Percentiles rank a stretch among this genome's conserved stretches.
These are phyloP conservation scores for Chrysanthemum makinoi DNA, from an alignment of 129 eudicot species.

Conservation along the genomic window DNA sequence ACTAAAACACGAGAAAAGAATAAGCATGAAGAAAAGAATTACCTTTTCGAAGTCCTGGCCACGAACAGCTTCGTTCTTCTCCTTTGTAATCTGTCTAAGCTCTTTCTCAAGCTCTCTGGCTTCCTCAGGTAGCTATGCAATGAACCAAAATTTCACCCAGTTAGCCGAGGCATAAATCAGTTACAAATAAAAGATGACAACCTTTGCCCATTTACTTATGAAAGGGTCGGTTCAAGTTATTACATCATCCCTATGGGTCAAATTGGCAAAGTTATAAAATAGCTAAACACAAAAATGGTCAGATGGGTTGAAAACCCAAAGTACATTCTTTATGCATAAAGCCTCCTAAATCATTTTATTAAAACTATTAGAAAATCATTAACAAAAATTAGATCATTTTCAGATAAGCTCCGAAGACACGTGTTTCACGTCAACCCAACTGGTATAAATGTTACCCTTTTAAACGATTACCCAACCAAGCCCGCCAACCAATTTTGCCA, in stretches of 20 bases:
- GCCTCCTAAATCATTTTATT: slow-evolving; percentile 5
- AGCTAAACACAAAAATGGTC: too few relatives aligned
- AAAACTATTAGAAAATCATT: too few relatives aligned
- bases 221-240: neutral
- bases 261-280: neutral
- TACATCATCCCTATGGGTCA: neutral
- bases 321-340: neutral
- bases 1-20: neutral
- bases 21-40: neutral
- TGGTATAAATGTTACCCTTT: neutral
- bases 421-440: neutral
- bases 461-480: neutral
- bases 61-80: slow-evolving; percentile 89
- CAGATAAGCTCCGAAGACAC: neutral
- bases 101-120: slow-evolving; percentile 95
- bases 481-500: neutral
- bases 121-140: slow-evolving; percentile 82
- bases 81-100: slow-evolving; percentile 82
- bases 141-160: neutral
- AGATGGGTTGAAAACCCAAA: neutral
- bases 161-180: slow-evolving; percentile 8
- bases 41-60: slow-evolving; percentile 96
- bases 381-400: too few relatives aligned
- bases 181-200: neutral
- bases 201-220: neutral